Percentiles rank a stretch among this genome's conserved stretches.
These are phyloP conservation scores for Ophiostoma ips DNA, from an alignment of 2,329 filamentous ascomycete genomes.

Conservation along the genomic window DNA sequence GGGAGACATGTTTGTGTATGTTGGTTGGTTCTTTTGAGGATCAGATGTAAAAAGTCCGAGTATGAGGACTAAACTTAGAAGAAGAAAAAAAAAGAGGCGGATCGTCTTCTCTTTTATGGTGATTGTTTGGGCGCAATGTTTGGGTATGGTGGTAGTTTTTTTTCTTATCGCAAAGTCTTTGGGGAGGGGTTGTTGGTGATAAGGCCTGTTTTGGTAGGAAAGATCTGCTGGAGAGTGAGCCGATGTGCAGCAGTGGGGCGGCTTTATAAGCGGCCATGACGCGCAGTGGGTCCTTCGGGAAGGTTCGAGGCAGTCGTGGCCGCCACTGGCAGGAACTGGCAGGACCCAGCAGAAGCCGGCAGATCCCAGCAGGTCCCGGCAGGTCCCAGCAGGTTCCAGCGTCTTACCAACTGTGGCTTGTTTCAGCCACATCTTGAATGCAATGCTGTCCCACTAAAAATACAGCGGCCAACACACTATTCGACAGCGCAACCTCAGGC, in stretches of 20 bases:
- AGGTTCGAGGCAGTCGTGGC: slow-evolving; percentile 12
- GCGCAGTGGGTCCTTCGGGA: slow-evolving; percentile 9
- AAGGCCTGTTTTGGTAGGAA: slow-evolving; percentile 1
- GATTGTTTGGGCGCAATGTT: background rate
- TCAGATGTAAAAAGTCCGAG: too few relatives aligned
- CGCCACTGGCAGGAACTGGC: background rate
- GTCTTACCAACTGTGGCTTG: too few relatives aligned
- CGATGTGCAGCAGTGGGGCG: slow-evolving; percentile 1
- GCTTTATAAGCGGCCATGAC: slow-evolving; percentile 9
- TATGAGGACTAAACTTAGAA: background rate
- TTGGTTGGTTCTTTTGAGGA: background rate
- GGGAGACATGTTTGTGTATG: slow-evolving; percentile 19
- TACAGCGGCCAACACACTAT: too few relatives aligned
- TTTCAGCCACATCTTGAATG: too few relatives aligned
- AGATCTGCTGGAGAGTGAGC: slow-evolving; percentile 2
- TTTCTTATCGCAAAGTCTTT: slow-evolving; percentile 9
- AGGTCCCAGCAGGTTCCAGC: background rate
- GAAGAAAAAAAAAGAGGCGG: background rate
- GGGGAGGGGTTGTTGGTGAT: slow-evolving; percentile 8
- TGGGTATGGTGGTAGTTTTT: background rate
- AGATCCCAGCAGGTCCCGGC: background rate
- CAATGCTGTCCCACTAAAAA: too few relatives aligned
- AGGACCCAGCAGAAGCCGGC: background rate
- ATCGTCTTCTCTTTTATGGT: background rate
- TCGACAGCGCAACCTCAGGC: too few relatives aligned